Base-by-base conservation (phyloP, 352 stramenopile genomes). In the Phytopythium chamaehyphon region DNA sequence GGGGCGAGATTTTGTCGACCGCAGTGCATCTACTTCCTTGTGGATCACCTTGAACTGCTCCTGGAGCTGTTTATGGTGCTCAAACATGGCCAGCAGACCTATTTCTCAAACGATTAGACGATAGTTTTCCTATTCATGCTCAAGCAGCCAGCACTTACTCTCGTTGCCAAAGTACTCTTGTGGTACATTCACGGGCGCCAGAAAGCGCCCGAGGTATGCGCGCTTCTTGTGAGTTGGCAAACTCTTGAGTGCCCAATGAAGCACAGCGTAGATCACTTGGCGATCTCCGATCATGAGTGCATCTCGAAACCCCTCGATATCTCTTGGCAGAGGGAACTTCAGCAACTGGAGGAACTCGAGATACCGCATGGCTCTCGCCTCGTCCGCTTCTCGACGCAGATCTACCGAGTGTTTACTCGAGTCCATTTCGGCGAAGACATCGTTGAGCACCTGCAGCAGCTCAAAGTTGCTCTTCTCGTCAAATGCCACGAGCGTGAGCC, bases 391-490 rank as follows among this genome's bases (percentile, higher is more conserved):
- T n/a, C 71, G 66, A 7, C 87, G 79, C 36, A 97, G 50, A 61
- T 97, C 88, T 36, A 95, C 78, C 36, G 87, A 80, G 55, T 96
- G 76, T 31, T 90, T 76, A 19, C 62, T 61, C 16, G 71, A 37
- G 64, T 97, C 87, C 51, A 98, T 91, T 54, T 93, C 79, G 16
- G 71, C 71, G 57, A 98, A 88, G 14, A 98, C 88, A 56, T 97
- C 87, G 59, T 97, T 96, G 9, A 98, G 76, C 40, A 97, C 81
- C 69, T 98, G 88, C 10, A 98, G 76, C 43, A 98, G 66, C 57
- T 98, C 93, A 40, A 94, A 91, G 59, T 87, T 90, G 54, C 77
- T 85, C 58, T 98, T 97, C 67, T 97, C 91, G 51, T 98, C 95
- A 53, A 98, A 98, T 38, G 92, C 90, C 42, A 96, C 86, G 51